Conservation (phyloP, 331 rosid species). For the Telfairia occidentalis region DNA sequence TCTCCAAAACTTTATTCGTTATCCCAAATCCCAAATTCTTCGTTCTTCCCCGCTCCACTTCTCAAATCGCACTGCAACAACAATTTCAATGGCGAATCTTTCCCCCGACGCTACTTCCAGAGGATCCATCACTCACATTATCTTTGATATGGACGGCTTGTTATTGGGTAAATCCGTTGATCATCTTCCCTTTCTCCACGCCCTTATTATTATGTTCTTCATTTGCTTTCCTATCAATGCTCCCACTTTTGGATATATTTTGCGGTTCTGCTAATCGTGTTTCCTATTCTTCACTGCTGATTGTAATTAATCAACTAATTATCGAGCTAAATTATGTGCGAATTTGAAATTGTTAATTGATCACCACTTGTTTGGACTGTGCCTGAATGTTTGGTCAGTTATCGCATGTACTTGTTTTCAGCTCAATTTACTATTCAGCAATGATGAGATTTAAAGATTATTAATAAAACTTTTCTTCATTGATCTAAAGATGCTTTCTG, state of each 20-base stretch:
- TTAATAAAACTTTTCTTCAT: neutral
- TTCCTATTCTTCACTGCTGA: neutral
- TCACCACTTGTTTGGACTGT: neutral
- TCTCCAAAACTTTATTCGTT: neutral
- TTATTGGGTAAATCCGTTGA: slow-evolving; percentile 46
- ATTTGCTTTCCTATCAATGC: neutral
- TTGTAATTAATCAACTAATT: too few species aligned
- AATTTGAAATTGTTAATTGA: neutral
- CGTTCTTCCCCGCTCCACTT: neutral
- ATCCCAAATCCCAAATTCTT: neutral
- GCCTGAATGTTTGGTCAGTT: neutral
- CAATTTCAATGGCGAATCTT: slow-evolving; percentile 35
- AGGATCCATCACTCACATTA: slow-evolving; percentile 47
- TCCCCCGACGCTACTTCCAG: slow-evolving; percentile 16
- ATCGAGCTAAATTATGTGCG: neutral
- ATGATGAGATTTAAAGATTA: neutral
- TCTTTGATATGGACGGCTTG: slow-evolving; percentile 94
- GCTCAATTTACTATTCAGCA: neutral
- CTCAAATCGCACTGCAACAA: neutral
- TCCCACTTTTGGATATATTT: neutral
- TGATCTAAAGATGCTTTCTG: neutral
- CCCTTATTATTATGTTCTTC: neutral
- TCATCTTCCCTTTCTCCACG: neutral
- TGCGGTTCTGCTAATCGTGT: neutral
- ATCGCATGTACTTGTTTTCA: neutral